phyloP scores from a whole-genome alignment of 1,284 basidiomycete genomes.

The Rugosomyces carneus region DNA sequence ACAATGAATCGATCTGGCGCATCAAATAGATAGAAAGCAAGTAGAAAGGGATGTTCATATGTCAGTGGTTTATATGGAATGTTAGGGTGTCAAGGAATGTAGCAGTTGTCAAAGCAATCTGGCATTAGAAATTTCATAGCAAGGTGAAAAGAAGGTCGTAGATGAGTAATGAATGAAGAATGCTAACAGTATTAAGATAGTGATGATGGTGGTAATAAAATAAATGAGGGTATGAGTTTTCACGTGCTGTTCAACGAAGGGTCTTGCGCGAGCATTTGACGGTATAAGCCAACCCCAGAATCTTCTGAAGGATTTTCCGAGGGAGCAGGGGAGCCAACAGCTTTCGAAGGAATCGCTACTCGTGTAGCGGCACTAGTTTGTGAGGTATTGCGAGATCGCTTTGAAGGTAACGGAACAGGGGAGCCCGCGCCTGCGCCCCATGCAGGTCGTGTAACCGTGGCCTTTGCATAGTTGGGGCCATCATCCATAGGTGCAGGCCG shows the following conservation, averaged over 20 bases:
- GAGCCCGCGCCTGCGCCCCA: conserved; percentile 63
- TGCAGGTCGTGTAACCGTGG: conserved; percentile 62
- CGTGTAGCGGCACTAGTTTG: conserved; percentile 54
- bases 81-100: conserved; percentile 16
- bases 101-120: conserved; percentile 13
- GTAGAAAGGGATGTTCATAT: conserved; percentile 5
- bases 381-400: conserved; percentile 63
- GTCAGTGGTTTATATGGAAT: conserved; percentile 11
- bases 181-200: conserved; percentile 15
- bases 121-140: conserved; percentile 15
- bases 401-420: conserved; percentile 37
- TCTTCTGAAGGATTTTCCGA: conserved; percentile 49
- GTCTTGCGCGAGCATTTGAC: conserved; percentile 69
- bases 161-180: conserved; percentile 11
- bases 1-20: conserved; percentile 14
- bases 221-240: conserved; percentile 19
- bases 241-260: conserved; percentile 51
- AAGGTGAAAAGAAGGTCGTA: conserved; percentile 8
- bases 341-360: conserved; percentile 38
- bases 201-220: conserved; percentile 16
- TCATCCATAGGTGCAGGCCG: conserved; percentile 47
- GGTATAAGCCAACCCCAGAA: conserved; percentile 75
- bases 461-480: conserved; percentile 53
- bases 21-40: conserved; percentile 11
- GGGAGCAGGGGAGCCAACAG: conserved; percentile 65